Evolutionary conservation across 106 monocot genomes (phyloP), one percentile per base, ranked within the genome.

Genomic region (Apostasia shenzhenica): DNA sequence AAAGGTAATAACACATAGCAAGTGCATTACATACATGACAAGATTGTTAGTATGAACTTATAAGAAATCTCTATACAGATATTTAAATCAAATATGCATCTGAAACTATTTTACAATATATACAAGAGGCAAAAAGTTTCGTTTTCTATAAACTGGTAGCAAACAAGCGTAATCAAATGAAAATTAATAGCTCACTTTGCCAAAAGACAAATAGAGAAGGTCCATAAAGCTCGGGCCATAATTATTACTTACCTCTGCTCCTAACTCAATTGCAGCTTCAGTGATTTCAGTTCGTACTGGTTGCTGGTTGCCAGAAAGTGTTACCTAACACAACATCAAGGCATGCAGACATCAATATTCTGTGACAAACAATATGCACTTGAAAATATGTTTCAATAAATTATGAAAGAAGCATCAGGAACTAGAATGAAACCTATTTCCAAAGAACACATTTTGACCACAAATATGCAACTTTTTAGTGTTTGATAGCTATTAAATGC

Each of bases 301-400:
- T 72, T 85, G 93, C 62, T 99, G 99, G 66, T 99, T 99, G 67
- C 99, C 99, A 69, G 93, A 85, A 80, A 99, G 90, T 62, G 99
- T 99, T 54, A 82, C 99, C 99, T 99, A 78, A n/a, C 48, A 62
- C 57, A 47, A 55, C 10, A 50, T 13, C 44, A 64, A 57, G 48
- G 10, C 26, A 26, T 26, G 26, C 41, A 57, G 12, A 63, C 2
- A 61, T 55, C 8, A 59, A 8, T 60, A 45, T 62, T 45, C 45
- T 8, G 41, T 59, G 40, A 6, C 8, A 8, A 59, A 41, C 2
- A 41, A 1, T 59, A 6, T 59, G 37, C 8, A 59, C 37, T 39
- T 46, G 44, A 10, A 64, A 47, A 44, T 64, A 45, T 47, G 14
- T n/a, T 2, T 3, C 44, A 44, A 11, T 3, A 64, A 64, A 64